phyloP scores from a whole-genome alignment of 2,329 filamentous ascomycete species.

The Botrytis medusae region DNA sequence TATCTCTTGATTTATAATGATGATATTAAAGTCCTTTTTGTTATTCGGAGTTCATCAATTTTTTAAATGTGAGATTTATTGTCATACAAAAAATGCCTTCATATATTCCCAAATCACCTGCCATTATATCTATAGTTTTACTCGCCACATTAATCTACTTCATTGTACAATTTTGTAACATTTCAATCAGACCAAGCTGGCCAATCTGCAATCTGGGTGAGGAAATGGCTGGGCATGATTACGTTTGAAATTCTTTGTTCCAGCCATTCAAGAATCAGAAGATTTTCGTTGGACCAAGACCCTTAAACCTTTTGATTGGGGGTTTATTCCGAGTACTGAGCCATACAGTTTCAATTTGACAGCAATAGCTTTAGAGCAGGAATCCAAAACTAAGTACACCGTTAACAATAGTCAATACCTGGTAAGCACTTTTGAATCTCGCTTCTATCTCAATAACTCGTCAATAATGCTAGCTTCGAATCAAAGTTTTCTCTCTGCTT shows the following conservation, averaged over 20 bases:
- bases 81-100: background rate
- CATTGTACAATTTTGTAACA: background rate
- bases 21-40: background rate
- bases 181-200: background rate
- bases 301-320: too few species aligned
- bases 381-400: background rate
- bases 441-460: background rate
- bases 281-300: too few species aligned
- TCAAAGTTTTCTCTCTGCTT: background rate
- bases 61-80: background rate
- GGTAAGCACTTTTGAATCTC: background rate
- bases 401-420: background rate
- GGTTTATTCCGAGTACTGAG: background rate
- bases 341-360: background rate
- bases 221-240: background rate
- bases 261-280: background rate
- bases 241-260: rapidly evolving
- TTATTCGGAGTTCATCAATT: background rate
- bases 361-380: background rate
- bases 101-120: background rate
- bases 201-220: background rate
- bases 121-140: background rate
- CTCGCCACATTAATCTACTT: background rate
- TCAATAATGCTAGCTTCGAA: background rate
- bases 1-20: background rate